Base-by-base conservation (phyloP, 1,139 yeast genomes). In the Scheffersomyces titani region DNA sequence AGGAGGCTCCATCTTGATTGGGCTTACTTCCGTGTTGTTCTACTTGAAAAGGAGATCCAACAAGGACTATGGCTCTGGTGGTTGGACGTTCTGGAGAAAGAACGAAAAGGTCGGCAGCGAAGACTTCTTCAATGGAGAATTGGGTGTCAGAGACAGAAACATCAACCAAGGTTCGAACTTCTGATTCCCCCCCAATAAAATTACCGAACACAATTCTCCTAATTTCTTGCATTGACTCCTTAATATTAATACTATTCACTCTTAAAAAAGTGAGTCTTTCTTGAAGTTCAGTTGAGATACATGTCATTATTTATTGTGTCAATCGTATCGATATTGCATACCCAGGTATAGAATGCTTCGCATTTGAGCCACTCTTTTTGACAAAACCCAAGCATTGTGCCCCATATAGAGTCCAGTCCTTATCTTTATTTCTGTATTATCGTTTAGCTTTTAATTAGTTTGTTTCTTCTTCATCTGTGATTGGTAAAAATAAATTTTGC, bases 51-150 rank as follows among this genome's bases (percentile, higher is more conserved):
- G 70, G 65, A 76, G 74, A 63, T 66, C 71, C 50, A 70, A 69
- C 58, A 70, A 66, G 54, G 73, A 69, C 52, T 65, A 66, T 56
- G 68, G 63, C 36, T 48, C 58, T 19, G 74, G 78, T 18, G 78
- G 81, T 36, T 80, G 84, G 84, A 80, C 84, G 2, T 80, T 80
- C 73, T 80, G 84, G 84, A 74, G 82, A 66, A 78, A 78, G 71
- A 76, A 75, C 57, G 83, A 78, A 62, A 79, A 80, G 68, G 76
- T 76, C 52, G 72, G 72, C 51, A 71, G 72, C 51, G 82, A 79
- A 60, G 96, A 90, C 66, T 75, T 83, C 53, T 77, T 87, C 55
- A 89, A 90, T 20, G 85, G 87, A 22, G 79, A 77, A 58, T 83
- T 90, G 63, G 78, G 91, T 7, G 80, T 78, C 30, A 73, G 79